These are phyloP conservation scores for Russula compacta DNA, from an alignment of 768 basidiomycete genomes.

Conservation along the genomic window DNA sequence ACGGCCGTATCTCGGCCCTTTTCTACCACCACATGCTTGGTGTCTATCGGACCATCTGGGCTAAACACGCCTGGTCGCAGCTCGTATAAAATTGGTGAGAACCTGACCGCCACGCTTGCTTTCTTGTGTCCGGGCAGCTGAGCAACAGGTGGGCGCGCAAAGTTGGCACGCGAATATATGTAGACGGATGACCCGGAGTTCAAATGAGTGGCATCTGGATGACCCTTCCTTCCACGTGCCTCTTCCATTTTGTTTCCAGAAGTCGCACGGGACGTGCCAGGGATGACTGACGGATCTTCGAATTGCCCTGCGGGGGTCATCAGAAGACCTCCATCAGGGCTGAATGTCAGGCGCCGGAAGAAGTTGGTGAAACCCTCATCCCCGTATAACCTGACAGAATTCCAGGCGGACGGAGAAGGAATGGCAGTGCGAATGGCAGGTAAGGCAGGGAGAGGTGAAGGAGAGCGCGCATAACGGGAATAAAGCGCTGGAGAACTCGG, in stretches of 20 bases:
- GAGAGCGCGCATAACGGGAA: conserved; percentile 67
- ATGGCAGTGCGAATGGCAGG: conserved; percentile 80
- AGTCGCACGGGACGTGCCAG: conserved; percentile 29
- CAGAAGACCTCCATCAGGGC: conserved; percentile 87
- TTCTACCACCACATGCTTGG: conserved; percentile 55
- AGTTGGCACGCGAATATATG: conserved; percentile 93
- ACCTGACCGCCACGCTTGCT: conserved; percentile 86
- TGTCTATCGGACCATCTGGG: conserved; percentile 30
- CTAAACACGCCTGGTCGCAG: conserved; percentile 53
- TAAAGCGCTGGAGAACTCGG: conserved; percentile 57
- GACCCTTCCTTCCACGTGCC: conserved; percentile 47
- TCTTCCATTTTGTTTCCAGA: conserved; percentile 30
- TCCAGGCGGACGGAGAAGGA: conserved; percentile 43
- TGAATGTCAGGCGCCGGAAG: conserved; percentile 89
- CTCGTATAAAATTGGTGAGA: conserved; percentile 90
- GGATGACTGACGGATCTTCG: conserved; percentile 71
- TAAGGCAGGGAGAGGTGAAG: conserved; percentile 85
- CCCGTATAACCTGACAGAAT: conserved; percentile 77
- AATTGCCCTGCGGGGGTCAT: conserved; percentile 96
- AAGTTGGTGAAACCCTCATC: conserved; percentile 95
- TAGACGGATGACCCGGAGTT: conserved; percentile 63
- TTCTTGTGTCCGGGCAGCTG: conserved; percentile 96
- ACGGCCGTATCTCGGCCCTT: conserved; percentile 53
- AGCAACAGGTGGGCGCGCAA: conserved; percentile 86
- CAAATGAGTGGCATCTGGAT: conserved; percentile 34